These are phyloP conservation scores for Botrytis sinoallii DNA, from an alignment of 2,329 filamentous ascomycete species.

Conservation along the genomic window DNA sequence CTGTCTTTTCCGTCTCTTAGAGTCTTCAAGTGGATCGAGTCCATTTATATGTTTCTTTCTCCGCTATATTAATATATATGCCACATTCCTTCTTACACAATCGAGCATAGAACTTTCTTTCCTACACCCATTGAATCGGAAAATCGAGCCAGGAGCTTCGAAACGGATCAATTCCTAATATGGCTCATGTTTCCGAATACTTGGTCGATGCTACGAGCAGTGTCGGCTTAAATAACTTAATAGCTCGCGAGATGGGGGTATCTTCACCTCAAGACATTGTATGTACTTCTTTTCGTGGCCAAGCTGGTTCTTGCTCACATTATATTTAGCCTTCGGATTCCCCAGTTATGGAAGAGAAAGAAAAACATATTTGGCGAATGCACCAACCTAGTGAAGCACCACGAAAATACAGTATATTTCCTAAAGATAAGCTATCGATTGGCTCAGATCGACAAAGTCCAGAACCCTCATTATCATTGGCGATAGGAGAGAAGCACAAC, in stretches of 20 bases:
- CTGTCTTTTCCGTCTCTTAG: constrained; percentile 19
- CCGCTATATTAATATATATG: constrained; percentile 16
- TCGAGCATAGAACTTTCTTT: constrained; percentile 17
- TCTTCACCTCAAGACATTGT: constrained; percentile 41
- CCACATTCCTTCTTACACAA: constrained; percentile 5
- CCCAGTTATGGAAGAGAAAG: constrained; percentile 36
- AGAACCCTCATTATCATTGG: constrained; percentile 42
- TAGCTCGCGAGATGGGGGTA: constrained; percentile 14
- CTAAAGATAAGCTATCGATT: constrained; percentile 41
- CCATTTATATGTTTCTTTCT: constrained; percentile 23
- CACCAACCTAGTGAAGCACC: constrained; percentile 47
- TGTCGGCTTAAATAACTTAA: constrained; percentile 34
- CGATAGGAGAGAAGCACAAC: constrained; percentile 34
- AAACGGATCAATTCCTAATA: constrained; percentile 22
- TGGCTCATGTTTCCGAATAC: constrained; percentile 17
- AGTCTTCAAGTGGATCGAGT: constrained; percentile 25
- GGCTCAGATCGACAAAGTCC: constrained; percentile 45
- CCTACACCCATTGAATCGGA: constrained; percentile 19
- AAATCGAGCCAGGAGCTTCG: constrained; percentile 26
- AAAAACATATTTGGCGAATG: constrained; percentile 59
- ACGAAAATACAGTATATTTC: constrained; percentile 62
- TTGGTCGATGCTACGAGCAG: constrained; percentile 15
- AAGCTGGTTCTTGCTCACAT: constrained; percentile 20
- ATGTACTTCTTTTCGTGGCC: constrained; percentile 21
- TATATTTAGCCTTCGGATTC: constrained; percentile 28